Percentiles rank a stretch among this genome's conserved stretches.
Conservation (phyloP, 1,139 yeast genomes). For the Kurtzmaniella quercitrusa region DNA sequence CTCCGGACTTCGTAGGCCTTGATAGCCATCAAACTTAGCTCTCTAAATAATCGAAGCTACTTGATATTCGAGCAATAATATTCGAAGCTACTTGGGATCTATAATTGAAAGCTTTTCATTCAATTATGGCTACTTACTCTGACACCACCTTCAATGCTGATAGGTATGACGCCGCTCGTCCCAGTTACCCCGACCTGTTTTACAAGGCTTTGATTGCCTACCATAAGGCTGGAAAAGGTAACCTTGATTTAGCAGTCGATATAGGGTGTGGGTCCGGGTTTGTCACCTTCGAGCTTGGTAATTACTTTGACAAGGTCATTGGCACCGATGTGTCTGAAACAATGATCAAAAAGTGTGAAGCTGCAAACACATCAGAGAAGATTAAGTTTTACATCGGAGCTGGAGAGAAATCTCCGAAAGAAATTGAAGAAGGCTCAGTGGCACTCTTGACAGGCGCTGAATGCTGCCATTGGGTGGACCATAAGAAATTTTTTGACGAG, state of each 20-base stretch:
- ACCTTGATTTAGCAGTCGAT: constrained; percentile 46
- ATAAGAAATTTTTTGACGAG: constrained; percentile 47
- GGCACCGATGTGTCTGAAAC: constrained; percentile 66
- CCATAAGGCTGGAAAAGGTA: constrained; percentile 17
- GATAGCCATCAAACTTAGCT: no score
- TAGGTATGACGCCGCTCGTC: constrained; percentile 37
- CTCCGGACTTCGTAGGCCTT: background rate
- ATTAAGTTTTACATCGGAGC: constrained; percentile 28
- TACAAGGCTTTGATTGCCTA: constrained; percentile 27
- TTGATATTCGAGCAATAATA: no score
- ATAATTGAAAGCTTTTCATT: constrained; percentile 10
- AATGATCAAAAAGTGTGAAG: constrained; percentile 55
- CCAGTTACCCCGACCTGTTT: constrained; percentile 31
- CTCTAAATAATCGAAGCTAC: no score
- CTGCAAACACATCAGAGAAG: constrained; percentile 9
- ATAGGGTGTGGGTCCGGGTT: constrained; percentile 87
- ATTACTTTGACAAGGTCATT: constrained; percentile 42
- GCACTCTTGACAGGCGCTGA: constrained; percentile 74
- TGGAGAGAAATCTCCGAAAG: constrained; percentile 22
- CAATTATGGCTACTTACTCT: constrained; percentile 41
- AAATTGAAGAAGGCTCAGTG: constrained; percentile 28
- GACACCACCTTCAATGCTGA: constrained; percentile 28
- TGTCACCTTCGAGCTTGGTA: constrained; percentile 54
- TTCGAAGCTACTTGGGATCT: no score
- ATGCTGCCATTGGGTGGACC: constrained; percentile 76